Evolutionary conservation across 768 basidiomycete genomes (phyloP).

Genomic region (Saitozyma sp.): DNA sequence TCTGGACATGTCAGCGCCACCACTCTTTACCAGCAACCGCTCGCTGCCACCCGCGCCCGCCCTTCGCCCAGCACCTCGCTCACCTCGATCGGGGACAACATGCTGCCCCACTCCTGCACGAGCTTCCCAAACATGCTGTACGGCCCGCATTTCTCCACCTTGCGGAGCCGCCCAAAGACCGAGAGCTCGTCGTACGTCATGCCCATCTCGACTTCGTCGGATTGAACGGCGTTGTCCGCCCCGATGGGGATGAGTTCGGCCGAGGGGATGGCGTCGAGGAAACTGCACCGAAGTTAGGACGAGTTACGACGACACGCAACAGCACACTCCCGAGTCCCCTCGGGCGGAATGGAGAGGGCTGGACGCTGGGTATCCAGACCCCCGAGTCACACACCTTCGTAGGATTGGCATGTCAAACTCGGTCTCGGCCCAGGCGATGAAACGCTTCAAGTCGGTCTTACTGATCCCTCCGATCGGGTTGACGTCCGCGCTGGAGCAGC

Average conservation of each 20-base stretch:
- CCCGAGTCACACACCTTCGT: constrained; percentile 58
- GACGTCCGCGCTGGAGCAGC: constrained; percentile 72
- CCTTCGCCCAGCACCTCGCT: constrained; percentile 7
- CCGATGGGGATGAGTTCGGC: constrained; percentile 96
- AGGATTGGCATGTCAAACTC: constrained; percentile 84
- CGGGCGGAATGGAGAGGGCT: constrained; percentile 16
- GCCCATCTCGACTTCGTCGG: constrained; percentile 98
- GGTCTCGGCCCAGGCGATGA: constrained; percentile 78
- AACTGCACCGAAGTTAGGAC: constrained; percentile 58
- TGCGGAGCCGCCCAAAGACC: constrained; percentile 86
- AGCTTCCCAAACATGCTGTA: constrained; percentile 97
- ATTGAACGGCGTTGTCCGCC: constrained; percentile 81
- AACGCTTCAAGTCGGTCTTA: constrained; percentile 94
- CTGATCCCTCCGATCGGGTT: constrained; percentile 98
- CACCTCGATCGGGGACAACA: constrained; percentile 80
- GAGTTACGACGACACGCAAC: background rate
- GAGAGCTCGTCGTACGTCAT: constrained; percentile 99
- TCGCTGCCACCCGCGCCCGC: background rate
- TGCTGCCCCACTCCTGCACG: constrained; percentile 85
- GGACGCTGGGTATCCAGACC: too few species aligned
- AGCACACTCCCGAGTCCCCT: background rate
- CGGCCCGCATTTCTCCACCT: constrained; percentile 95
- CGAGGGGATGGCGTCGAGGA: constrained; percentile 86
- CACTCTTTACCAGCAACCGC: background rate
- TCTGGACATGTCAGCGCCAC: constrained; percentile 56